These are phyloP conservation scores for Naegleria lovaniensis DNA, from an alignment of 208 protist genomes.

Conservation along the genomic window DNA sequence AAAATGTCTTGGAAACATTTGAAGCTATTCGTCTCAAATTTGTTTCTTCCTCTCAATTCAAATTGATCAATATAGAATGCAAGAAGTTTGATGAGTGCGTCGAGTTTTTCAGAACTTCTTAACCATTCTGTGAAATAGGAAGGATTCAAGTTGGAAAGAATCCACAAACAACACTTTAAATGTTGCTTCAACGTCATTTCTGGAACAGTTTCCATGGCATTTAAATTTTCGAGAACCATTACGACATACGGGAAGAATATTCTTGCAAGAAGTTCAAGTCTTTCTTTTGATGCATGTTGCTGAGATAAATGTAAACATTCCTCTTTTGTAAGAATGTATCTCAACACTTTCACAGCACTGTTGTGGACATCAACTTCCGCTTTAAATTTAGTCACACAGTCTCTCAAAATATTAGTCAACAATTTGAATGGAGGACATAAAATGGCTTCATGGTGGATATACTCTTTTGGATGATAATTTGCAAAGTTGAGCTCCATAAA, in stretches of 20 bases:
- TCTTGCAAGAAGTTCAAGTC: background rate
- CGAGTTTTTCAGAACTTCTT: background rate
- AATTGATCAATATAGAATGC: background rate
- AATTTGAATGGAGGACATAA: conserved; percentile 5
- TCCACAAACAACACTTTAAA: background rate
- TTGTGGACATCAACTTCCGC: background rate
- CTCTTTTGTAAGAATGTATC: background rate
- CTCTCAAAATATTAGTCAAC: background rate
- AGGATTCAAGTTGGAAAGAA: background rate
- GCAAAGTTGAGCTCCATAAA: background rate
- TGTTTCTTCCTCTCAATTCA: background rate
- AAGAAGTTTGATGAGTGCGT: background rate
- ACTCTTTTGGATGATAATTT: conserved; percentile 12
- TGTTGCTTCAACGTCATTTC: background rate
- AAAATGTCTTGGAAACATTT: background rate
- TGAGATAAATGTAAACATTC: background rate
- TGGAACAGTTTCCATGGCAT: background rate
- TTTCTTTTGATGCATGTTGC: background rate
- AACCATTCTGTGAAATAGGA: background rate
- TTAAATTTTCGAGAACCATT: background rate
- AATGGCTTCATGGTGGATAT: background rate
- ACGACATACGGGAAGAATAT: background rate
- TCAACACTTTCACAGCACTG: background rate
- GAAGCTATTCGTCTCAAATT: background rate
- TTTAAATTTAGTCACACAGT: background rate